phyloP scores from a whole-genome alignment of 306 rosid species.

The Heteromeles arbutifolia region DNA sequence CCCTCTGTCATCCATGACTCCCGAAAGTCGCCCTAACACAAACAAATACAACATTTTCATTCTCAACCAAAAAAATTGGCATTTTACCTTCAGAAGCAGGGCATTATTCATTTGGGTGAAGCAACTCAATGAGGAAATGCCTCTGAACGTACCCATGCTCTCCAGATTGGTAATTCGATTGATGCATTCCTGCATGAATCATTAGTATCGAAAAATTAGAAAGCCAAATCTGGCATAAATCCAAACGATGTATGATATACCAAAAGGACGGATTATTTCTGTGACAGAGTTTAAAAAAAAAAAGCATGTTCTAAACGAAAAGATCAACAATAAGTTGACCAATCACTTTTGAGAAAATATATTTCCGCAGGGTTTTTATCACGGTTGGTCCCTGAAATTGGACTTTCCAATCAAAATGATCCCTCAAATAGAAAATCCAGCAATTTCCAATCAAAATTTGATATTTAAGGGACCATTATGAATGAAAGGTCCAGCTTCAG shows the following conservation, averaged over 20 bases:
- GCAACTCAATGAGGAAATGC: neutral
- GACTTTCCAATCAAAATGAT: too few species aligned
- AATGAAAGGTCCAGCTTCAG: too few species aligned
- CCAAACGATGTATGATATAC: neutral
- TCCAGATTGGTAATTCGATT: slow-evolving; percentile 82
- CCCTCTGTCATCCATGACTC: slow-evolving; percentile 98
- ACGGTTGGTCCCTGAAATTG: too few species aligned
- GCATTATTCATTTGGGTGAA: neutral
- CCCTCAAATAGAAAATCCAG: too few species aligned
- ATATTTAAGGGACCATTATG: too few species aligned
- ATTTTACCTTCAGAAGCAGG: neutral
- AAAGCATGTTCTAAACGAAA: neutral
- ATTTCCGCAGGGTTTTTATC: neutral
- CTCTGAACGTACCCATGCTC: slow-evolving; percentile 55
- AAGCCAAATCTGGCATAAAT: neutral
- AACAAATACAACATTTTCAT: slow-evolving; percentile 4
- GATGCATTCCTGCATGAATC: slow-evolving; percentile 76
- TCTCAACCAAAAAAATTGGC: neutral
- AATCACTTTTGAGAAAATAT: neutral
- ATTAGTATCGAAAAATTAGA: slow-evolving; percentile 2
- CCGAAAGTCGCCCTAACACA: slow-evolving; percentile 75
- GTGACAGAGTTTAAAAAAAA: neutral
- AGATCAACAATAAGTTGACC: neutral
- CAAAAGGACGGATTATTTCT: neutral
- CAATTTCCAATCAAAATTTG: too few species aligned